Evolutionary conservation across 345 rosid genomes (phyloP).

Genomic region (Theobroma cacao): DNA sequence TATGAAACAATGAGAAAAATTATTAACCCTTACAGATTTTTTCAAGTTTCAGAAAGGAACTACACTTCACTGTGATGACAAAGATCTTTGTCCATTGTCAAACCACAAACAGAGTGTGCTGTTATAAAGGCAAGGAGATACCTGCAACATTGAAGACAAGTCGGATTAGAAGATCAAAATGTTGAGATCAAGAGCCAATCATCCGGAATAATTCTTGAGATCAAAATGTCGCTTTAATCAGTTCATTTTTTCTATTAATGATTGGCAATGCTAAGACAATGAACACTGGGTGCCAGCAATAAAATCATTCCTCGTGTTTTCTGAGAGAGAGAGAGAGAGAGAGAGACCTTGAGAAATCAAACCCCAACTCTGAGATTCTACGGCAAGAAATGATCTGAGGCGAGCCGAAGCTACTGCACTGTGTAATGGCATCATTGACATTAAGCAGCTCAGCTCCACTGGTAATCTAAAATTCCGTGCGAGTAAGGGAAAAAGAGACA

Average conservation of each 20-base stretch:
- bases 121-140: conserved; percentile 7
- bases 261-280: not conserved
- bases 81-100: too few species aligned
- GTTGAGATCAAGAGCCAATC: too few species aligned
- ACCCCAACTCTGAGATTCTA: conserved; percentile 31
- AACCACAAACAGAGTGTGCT: not conserved
- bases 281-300: not conserved
- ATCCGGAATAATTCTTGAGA: not conserved
- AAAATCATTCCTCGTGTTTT: not conserved
- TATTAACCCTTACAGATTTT: not conserved
- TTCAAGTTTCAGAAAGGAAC: not conserved
- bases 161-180: not conserved
- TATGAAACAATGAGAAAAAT: not conserved
- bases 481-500: not conserved
- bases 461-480: conserved; percentile 25
- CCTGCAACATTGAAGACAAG: not conserved
- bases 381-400: conserved; percentile 24
- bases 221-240: not conserved
- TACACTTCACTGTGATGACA: not conserved
- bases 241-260: not conserved
- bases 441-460: conserved; percentile 34
- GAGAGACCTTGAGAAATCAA: conserved; percentile 37
- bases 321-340: not conserved
- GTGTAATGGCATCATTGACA: conserved; percentile 37
- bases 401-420: conserved; percentile 35